Percentiles rank a stretch among this genome's conserved stretches.
phyloP scores from a whole-genome alignment of 2,329 filamentous ascomycete species.

The Camptophora hylomeconis region DNA sequence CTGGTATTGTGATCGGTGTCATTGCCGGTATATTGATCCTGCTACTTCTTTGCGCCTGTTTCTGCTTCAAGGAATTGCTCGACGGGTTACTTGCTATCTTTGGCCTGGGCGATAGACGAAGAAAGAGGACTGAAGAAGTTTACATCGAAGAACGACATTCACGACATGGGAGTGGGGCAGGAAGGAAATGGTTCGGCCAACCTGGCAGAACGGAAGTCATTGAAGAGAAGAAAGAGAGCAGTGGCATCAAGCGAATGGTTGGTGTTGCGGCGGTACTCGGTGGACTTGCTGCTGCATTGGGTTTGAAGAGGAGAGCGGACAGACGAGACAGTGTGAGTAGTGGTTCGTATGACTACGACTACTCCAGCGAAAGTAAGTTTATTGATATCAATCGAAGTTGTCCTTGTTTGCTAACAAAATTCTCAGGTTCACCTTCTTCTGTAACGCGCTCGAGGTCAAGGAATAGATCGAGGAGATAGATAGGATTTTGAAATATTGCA shows the following conservation, averaged over 20 bases:
- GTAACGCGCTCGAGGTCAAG: conserved; percentile 25
- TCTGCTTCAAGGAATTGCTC: conserved; percentile 29
- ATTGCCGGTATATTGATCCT: conserved; percentile 32
- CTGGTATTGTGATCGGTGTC: conserved; percentile 38
- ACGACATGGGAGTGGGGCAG: conserved; percentile 14
- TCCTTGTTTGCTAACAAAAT: conserved; percentile 14
- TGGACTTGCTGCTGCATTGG: conserved; percentile 32
- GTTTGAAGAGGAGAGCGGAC: conserved; percentile 29
- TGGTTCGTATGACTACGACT: conserved; percentile 28
- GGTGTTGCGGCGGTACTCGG: conserved; percentile 30
- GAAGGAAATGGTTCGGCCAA: conserved; percentile 28
- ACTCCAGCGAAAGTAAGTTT: conserved; percentile 30
- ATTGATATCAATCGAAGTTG: conserved; percentile 8
- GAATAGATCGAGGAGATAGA: conserved; percentile 5
- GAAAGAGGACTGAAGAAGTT: conserved; percentile 24
- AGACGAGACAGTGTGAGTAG: conserved; percentile 25
- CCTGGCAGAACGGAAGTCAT: conserved; percentile 20
- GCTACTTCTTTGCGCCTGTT: conserved; percentile 30
- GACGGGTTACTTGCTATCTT: conserved; percentile 29
- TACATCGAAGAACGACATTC: conserved; percentile 24
- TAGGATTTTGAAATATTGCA: conserved; percentile 1
- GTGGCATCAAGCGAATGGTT: conserved; percentile 26
- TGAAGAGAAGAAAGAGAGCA: conserved; percentile 23
- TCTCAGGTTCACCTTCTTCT: conserved; percentile 30
- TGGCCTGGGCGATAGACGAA: conserved; percentile 23